These are phyloP conservation scores for Cicer arietinum DNA, from an alignment of 306 rosid genomes.

Conservation along the genomic window DNA sequence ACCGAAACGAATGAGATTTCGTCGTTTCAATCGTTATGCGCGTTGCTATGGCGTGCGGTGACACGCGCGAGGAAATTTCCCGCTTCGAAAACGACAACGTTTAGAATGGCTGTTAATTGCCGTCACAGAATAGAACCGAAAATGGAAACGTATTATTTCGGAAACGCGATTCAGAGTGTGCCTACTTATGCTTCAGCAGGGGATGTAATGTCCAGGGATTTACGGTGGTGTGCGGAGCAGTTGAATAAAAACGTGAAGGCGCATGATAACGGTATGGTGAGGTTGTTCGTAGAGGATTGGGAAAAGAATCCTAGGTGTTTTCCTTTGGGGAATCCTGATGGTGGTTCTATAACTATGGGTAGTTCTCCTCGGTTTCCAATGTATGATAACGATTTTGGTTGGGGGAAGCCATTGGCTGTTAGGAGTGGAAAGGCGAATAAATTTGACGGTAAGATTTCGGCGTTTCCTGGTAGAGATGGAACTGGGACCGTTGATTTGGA, in stretches of 20 bases:
- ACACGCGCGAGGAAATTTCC: constrained; percentile 83
- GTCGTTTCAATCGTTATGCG: constrained; percentile 83
- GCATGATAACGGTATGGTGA: constrained; percentile 62
- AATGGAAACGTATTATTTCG: constrained; percentile 74
- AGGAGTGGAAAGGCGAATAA: constrained; percentile 82
- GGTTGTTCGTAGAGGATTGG: constrained; percentile 73
- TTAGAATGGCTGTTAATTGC: constrained; percentile 87
- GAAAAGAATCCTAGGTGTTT: constrained; percentile 73
- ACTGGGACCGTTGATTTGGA: constrained; percentile 80
- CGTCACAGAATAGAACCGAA: constrained; percentile 76
- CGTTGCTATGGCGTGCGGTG: constrained; percentile 78
- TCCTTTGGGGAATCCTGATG: constrained; percentile 86
- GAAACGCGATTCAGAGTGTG: constrained; percentile 90
- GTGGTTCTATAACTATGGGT: constrained; percentile 86
- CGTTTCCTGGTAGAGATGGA: constrained; percentile 83
- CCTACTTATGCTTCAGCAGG: constrained; percentile 63
- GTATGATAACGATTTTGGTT: constrained; percentile 88
- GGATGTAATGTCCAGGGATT: constrained; percentile 58
- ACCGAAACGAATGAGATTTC: constrained; percentile 60
- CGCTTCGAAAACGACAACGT: constrained; percentile 62
- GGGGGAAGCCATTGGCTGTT: constrained; percentile 90
- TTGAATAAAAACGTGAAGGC: constrained; percentile 71
- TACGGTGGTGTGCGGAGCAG: constrained; percentile 86
- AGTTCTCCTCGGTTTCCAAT: constrained; percentile 95
- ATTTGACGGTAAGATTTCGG: constrained; percentile 93